Evolutionary conservation across 805 yeast species (phyloP), one percentile per base, ranked within the genome.

Genomic region (Millerago galiae): DNA sequence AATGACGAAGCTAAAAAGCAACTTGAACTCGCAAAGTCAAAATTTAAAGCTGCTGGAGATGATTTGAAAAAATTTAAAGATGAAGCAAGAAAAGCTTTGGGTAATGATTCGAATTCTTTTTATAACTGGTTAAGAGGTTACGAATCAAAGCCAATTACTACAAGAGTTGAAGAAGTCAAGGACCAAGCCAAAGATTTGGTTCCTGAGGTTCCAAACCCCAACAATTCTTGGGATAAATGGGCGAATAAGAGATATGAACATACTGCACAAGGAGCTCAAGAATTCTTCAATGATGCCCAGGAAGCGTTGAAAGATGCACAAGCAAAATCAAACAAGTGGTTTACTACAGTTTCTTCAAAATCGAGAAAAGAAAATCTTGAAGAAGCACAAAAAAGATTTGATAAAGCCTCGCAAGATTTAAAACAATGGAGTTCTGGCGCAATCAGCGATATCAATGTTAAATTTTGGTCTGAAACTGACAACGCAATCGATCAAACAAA

Each of bases 161-260:
- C 77, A 2, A 55, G 58, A 13, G 77, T 72, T 17, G 70, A 70
- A 47, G 56, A 62, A 14, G 57, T 31, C 34, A 28, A 35, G 13
- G 42, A 38, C 7, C 26, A 47, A 0, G 32, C 36, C 21, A 40
- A 35, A 15, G 41, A 45, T 6, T 34, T 45, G 28, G 37, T 7
- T 11, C n/a, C 15, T 11, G 31, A 34, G 14, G 42, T 8, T 26
- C 28, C 28, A 26, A 26, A 43, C 24, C 30, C 45, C 3, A 41
- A 50, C 7, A 41, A 46, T 34, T 52, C 51, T 16, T 54, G 58
- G 59, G 46, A 37, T 15, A 30, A 25, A 15, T 54, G 60, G 58
- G 50, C 55, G 18, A 45, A 44, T 43, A 52, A 47, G 43, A 48
- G 52, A 45, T 55, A 55, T 34, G 53, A 45, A 3, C 40, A 53